Evolutionary conservation across 192 early-diverging fungal genomes (phyloP).

Genomic region (Linnemannia schmuckeri): DNA sequence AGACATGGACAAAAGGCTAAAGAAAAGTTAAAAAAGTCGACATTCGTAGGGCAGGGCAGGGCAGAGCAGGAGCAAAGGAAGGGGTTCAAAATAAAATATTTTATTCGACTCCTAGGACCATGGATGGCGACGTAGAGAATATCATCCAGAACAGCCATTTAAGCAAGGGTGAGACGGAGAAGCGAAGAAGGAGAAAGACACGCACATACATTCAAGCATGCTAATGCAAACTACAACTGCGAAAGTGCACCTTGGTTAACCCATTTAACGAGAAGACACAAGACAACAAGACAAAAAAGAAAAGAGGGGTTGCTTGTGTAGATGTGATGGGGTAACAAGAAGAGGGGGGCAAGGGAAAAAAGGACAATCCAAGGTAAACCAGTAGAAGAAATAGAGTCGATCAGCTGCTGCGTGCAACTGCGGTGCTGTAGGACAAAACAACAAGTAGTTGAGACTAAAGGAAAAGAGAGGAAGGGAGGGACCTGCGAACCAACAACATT

Average conservation of each 20-base stretch:
- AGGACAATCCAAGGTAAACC: neutral
- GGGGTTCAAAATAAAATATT: neutral
- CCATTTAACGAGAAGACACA: neutral
- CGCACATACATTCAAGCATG: neutral
- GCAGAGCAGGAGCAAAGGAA: no score
- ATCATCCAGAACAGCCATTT: neutral
- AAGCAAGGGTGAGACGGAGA: neutral
- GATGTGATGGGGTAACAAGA: no score
- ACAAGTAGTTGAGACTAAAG: neutral
- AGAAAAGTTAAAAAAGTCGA: neutral
- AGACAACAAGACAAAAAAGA: neutral
- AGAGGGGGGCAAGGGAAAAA: neutral
- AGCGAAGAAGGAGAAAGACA: neutral
- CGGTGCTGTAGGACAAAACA: conserved; percentile 7
- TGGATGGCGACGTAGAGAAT: neutral
- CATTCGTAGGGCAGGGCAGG: no score
- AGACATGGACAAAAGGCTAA: neutral
- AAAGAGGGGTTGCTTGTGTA: neutral
- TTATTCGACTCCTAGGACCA: neutral
- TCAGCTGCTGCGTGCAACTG: neutral
- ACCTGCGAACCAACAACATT: neutral
- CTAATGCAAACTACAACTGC: neutral
- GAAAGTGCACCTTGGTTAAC: neutral
- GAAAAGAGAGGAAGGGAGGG: no score
- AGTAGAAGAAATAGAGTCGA: conserved; percentile 7